phyloP scores from a whole-genome alignment of 345 rosid species.

The Durio zibethinus region DNA sequence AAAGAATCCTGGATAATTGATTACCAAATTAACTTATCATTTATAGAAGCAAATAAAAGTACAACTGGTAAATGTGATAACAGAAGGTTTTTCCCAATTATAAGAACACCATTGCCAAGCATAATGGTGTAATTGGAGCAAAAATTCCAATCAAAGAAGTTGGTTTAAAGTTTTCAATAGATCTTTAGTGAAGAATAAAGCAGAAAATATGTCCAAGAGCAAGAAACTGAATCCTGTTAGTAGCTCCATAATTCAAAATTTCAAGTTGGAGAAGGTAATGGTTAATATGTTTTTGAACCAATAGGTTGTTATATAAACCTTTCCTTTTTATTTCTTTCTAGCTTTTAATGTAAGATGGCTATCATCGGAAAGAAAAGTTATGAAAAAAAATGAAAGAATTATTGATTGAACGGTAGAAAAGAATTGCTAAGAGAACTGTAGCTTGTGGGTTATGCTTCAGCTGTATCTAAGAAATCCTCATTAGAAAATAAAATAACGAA shows the following conservation, averaged over 20 bases:
- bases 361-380: slow-evolving; percentile 71
- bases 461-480: slow-evolving; percentile 40
- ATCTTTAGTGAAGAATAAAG: slow-evolving; percentile 29
- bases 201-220: slow-evolving; percentile 33
- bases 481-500: slow-evolving; percentile 26
- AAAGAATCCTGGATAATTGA: slow-evolving; percentile 48
- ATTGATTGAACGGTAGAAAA: slow-evolving; percentile 60
- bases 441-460: slow-evolving; percentile 30
- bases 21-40: slow-evolving; percentile 46
- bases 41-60: slow-evolving; percentile 45
- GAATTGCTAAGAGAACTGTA: slow-evolving; percentile 86
- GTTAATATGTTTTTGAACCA: background rate
- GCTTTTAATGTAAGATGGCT: slow-evolving; percentile 4
- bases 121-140: slow-evolving; percentile 26
- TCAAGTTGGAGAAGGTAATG: slow-evolving; percentile 72
- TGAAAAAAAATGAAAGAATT: slow-evolving; percentile 68
- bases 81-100: slow-evolving; percentile 30
- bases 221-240: slow-evolving; percentile 45
- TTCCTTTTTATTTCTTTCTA: background rate
- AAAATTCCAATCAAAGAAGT: slow-evolving; percentile 37
- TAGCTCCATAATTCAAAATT: slow-evolving; percentile 66
- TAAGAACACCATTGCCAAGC: slow-evolving; percentile 20
- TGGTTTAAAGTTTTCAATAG: slow-evolving; percentile 33
- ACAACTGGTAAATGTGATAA: slow-evolving; percentile 24
- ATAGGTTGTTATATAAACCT: background rate